A percentile compares a stretch with the other conserved stretches of the same genome.
These are phyloP conservation scores for Alnus rubra DNA, from an alignment of 306 rosid genomes.

Conservation along the genomic window DNA sequence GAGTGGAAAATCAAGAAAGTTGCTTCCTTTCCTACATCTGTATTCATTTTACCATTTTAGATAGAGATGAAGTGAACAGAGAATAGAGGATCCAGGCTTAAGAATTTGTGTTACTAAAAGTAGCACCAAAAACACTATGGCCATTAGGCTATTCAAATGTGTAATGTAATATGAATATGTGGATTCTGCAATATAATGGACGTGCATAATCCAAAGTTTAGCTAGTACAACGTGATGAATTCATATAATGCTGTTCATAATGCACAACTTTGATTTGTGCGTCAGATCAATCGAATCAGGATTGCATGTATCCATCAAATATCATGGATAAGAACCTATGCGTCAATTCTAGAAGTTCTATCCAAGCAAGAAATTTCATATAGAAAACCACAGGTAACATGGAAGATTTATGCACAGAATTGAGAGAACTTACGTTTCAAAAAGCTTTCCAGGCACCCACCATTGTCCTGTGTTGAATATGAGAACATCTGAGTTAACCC, in stretches of 20 bases:
- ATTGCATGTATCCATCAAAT: not conserved
- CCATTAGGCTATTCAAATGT: not conserved
- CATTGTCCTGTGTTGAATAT: constrained; percentile 94
- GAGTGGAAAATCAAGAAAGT: not conserved
- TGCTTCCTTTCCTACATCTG: not conserved
- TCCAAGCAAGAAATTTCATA: constrained; percentile 16
- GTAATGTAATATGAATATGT: not conserved
- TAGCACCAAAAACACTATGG: not conserved
- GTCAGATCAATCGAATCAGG: constrained; percentile 4
- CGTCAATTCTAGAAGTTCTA: not conserved
- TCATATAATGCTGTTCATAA: not conserved
- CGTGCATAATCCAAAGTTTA: not conserved
- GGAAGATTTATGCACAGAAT: constrained; percentile 10
- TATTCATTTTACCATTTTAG: not conserved
- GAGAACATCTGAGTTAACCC: constrained; percentile 82
- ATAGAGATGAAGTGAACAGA: not conserved
- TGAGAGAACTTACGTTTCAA: constrained; percentile 58
- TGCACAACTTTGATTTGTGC: not conserved
- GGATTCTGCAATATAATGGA: not conserved
- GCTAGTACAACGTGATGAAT: not conserved
- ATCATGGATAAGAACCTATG: not conserved
- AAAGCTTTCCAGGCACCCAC: constrained; percentile 94
- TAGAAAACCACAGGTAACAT: not conserved
- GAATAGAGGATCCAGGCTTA: not conserved
- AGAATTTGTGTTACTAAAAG: not conserved